Conservation (phyloP, 2,329 filamentous ascomycete genomes). For the Alternaria hordeiaustralica region DNA sequence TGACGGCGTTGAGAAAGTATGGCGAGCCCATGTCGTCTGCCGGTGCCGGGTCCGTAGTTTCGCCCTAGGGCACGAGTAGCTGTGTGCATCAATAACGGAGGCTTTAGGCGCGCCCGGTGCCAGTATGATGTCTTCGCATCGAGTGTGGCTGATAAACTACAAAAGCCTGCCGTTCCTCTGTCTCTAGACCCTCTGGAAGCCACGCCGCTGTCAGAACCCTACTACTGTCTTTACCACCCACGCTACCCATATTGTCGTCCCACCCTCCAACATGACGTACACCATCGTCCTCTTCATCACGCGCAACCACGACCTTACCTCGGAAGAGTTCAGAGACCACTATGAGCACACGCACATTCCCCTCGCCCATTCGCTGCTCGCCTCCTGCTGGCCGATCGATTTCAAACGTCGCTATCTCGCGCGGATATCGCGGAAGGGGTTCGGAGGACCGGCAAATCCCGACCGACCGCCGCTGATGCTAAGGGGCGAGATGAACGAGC, state of each 20-base stretch:
- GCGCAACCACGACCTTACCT: slow-evolving; percentile 25
- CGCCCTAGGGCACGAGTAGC: slow-evolving; percentile 14
- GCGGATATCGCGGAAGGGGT: slow-evolving; percentile 33
- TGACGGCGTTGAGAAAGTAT: slow-evolving; percentile 1
- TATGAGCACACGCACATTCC: slow-evolving; percentile 39
- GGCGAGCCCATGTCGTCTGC: slow-evolving; percentile 11
- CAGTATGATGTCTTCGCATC: not conserved
- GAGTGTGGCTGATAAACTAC: not conserved
- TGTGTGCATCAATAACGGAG: slow-evolving; percentile 2
- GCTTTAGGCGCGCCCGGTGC: slow-evolving; percentile 6
- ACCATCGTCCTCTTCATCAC: slow-evolving; percentile 36
- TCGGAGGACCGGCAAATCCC: slow-evolving; percentile 31
- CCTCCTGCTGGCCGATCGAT: slow-evolving; percentile 24
- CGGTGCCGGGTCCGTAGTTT: slow-evolving; percentile 10
- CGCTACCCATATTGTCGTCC: not conserved
- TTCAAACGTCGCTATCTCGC: slow-evolving; percentile 38
- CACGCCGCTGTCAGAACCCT: slow-evolving; percentile 15
- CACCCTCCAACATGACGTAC: slow-evolving; percentile 28
- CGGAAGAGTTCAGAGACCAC: slow-evolving; percentile 36
- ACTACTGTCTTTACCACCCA: not conserved
- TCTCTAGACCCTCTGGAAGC: slow-evolving; percentile 19
- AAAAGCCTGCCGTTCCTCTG: slow-evolving; percentile 13
- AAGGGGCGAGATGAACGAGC: slow-evolving; percentile 26
- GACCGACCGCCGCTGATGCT: slow-evolving; percentile 31
- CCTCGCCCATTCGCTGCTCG: slow-evolving; percentile 26